Base-by-base conservation (phyloP, 257 asterid species). In the Capsicum chinense region DNA sequence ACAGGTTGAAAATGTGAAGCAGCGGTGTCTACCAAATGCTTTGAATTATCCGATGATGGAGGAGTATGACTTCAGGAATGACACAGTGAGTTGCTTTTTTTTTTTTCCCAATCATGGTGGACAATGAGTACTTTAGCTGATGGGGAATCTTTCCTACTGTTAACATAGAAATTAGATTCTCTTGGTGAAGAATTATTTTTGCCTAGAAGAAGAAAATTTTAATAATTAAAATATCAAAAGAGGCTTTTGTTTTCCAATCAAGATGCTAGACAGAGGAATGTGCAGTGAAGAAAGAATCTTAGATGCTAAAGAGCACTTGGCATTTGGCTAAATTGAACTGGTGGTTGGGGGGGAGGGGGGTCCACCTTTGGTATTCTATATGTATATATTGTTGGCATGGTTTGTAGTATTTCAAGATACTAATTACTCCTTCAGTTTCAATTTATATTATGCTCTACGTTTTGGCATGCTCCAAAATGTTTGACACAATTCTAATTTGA, bases 61-160 rank as follows among this genome's bases (percentile, higher is more conserved):
- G 94, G 99, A 97, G 90, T 95, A 97, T 79, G 99, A 97, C 91
- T 97, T 97, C 88, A 92, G 98, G 90, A 95, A 97, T 88, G 99
- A 97, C 84, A 89, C 93, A 64, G 98, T 95, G 89, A 93, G 98
- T 92, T 39, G 42, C 42, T 39, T 39, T 39, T 39, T 85, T 62
- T 64, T 33, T 73, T 64, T 68, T 5, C 14, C 83, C 66, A 57
- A 76, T 57, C 19, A 39, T 58, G 50, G 80, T 47, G 44, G 56
- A 83, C 9, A 54, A 3, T 54, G 50, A 15, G 62, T 71, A n/a
- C n/a, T 47, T 9, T 71, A 10, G 10, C 79, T 47, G 58, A 71
- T 19, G 57, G 39, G 44, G 56, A 70, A 42, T 42, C 79, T 16
- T 70, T 70, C 78, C 14, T 69, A 39, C 78, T 39, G 26, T 39